These are phyloP conservation scores for Nakaseomyces kungkrabaensis DNA, from an alignment of 1,139 yeast species.

Conservation along the genomic window DNA sequence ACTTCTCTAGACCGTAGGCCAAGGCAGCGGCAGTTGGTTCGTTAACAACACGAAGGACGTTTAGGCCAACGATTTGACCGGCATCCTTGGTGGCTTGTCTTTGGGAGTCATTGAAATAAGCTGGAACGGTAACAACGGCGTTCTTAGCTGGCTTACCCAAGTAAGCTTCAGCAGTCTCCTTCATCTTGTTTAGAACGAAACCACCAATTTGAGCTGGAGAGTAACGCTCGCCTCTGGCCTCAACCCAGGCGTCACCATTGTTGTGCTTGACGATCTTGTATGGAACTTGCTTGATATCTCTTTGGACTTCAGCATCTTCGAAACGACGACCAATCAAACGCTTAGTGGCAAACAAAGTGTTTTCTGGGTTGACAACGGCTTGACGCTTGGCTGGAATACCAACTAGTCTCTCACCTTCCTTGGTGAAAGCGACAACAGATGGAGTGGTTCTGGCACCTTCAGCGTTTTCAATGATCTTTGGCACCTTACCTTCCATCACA, in stretches of 20 bases:
- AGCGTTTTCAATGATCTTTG: constrained; percentile 93
- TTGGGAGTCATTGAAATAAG: constrained; percentile 96
- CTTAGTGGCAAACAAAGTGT: constrained; percentile 95
- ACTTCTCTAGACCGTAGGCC: constrained; percentile 92
- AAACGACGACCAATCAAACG: constrained; percentile 97
- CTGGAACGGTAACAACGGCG: constrained; percentile 97
- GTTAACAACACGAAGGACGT: constrained; percentile 93
- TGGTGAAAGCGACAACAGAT: constrained; percentile 95
- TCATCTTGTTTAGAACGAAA: constrained; percentile 81
- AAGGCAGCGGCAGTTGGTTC: constrained; percentile 99
- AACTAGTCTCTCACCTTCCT: constrained; percentile 89
- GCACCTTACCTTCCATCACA: constrained; percentile 92
- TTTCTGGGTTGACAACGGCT: constrained; percentile 97
- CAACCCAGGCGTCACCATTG: constrained; percentile 99
- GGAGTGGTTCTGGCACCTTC: constrained; percentile 99
- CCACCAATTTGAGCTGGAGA: constrained; percentile 98
- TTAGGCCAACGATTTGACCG: constrained; percentile 93
- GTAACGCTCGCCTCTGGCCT: constrained; percentile 87
- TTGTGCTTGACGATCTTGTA: constrained; percentile 93
- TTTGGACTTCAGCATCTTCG: constrained; percentile 93
- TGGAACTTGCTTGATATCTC: constrained; percentile 93
- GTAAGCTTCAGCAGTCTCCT: constrained; percentile 92
- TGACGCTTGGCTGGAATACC: constrained; percentile 99
- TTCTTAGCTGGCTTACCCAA: constrained; percentile 75
- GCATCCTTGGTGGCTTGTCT: constrained; percentile 99